phyloP scores from a whole-genome alignment of 1,284 basidiomycete genomes.

The Rhodotorula sp. region DNA sequence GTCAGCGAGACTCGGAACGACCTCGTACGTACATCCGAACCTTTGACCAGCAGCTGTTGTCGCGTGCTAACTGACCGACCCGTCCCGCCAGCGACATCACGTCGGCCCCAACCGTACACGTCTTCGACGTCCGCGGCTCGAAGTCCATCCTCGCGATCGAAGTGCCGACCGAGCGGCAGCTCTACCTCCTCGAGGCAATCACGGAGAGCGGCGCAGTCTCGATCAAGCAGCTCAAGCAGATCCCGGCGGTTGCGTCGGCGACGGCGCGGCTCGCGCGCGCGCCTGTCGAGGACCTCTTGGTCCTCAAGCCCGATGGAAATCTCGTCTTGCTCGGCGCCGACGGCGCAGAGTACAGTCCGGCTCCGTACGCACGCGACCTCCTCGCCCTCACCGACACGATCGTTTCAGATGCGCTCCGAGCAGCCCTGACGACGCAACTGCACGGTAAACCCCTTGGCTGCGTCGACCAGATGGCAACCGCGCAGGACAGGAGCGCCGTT shows the following conservation, averaged over 20 bases:
- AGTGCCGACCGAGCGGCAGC: slow-evolving; percentile 6
- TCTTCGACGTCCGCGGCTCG: slow-evolving; percentile 17
- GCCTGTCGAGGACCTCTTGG: slow-evolving; percentile 2
- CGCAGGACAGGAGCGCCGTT: too few relatives aligned
- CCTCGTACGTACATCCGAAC: slow-evolving; percentile 40
- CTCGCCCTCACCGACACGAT: too few relatives aligned
- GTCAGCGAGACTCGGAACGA: slow-evolving; percentile 33
- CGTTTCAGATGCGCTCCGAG: too few relatives aligned
- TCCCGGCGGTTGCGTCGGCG: slow-evolving; percentile 47
- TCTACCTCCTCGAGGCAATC: slow-evolving; percentile 17
- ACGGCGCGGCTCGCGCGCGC: not conserved
- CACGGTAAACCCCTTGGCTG: too few relatives aligned
- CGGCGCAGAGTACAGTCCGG: not conserved
- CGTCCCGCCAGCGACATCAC: slow-evolving; percentile 15
- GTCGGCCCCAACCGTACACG: not conserved
- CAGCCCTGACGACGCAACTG: not conserved
- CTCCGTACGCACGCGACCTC: too few relatives aligned
- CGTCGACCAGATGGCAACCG: too few relatives aligned
- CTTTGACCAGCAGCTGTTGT: not conserved
- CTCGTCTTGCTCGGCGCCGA: slow-evolving; percentile 1
- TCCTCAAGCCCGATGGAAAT: not conserved
- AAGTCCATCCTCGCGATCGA: slow-evolving; percentile 14
- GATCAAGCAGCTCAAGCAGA: slow-evolving; percentile 48
- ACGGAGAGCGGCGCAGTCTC: not conserved
- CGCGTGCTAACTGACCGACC: not conserved